These are phyloP conservation scores for Xylaria sp. DNA, from an alignment of 2,329 filamentous ascomycete species.

Conservation along the genomic window DNA sequence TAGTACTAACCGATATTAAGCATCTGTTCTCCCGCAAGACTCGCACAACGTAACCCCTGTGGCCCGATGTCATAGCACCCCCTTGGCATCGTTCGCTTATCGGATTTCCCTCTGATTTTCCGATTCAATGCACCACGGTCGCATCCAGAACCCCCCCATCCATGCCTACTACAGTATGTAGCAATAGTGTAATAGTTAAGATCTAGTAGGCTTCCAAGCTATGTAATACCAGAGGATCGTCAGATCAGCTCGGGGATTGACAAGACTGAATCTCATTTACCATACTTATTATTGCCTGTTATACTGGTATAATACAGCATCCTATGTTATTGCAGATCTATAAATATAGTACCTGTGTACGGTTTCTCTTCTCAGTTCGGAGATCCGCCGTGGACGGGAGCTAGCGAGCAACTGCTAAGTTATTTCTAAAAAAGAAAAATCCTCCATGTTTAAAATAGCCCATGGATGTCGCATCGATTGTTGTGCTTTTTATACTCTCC, in stretches of 20 bases:
- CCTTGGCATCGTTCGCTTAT: constrained; percentile 28
- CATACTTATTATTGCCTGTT: too few species aligned
- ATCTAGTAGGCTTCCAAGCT: too few species aligned
- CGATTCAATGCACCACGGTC: neutral
- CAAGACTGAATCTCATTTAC: too few species aligned
- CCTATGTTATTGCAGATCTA: too few species aligned
- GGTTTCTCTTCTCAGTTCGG: neutral
- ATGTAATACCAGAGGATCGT: neutral
- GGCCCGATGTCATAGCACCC: constrained; percentile 23
- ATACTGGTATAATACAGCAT: too few species aligned
- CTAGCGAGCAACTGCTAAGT: neutral
- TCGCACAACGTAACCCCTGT: neutral
- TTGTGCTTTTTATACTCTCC: neutral
- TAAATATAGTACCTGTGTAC: too few species aligned
- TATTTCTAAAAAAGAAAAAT: too few species aligned
- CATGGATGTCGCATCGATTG: neutral
- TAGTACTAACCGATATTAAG: too few species aligned
- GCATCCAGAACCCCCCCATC: neutral
- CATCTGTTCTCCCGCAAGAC: too few species aligned
- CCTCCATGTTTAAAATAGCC: neutral
- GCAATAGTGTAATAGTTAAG: too few species aligned
- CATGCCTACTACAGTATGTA: too few species aligned
- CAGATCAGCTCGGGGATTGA: neutral
- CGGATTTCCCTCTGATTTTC: constrained; percentile 10
- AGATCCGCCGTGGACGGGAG: neutral